Evolutionary conservation across 148 eudicot genomes (phyloP).

Genomic region (Rhododendron ferrugineum): DNA sequence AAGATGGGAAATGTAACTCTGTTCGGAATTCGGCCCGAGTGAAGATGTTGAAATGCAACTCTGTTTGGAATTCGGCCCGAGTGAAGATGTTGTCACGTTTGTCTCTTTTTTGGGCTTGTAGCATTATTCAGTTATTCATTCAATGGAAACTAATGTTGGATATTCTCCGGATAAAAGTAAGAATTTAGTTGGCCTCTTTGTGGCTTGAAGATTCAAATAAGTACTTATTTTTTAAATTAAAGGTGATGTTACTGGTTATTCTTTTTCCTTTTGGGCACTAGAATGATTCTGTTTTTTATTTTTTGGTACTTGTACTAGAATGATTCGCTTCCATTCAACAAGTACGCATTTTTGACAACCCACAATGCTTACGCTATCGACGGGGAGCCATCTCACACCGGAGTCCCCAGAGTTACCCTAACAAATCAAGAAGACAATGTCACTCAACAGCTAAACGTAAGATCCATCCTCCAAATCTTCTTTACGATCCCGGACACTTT

Average conservation of each 20-base stretch:
- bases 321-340: constrained; percentile 75
- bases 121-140: background rate
- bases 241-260: background rate
- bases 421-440: constrained; percentile 62
- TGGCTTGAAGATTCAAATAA: background rate
- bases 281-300: background rate
- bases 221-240: too few species aligned
- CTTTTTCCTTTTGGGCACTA: background rate
- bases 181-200: background rate
- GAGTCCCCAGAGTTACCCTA: constrained; percentile 46
- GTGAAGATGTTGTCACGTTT: background rate
- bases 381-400: constrained; percentile 49
- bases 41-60: background rate
- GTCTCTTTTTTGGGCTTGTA: background rate
- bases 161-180: background rate
- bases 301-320: background rate
- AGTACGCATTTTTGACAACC: constrained; percentile 73
- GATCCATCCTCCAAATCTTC: background rate
- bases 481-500: background rate
- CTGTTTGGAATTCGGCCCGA: background rate
- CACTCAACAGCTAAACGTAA: constrained; percentile 69
- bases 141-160: background rate
- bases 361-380: constrained; percentile 73
- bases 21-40: background rate
- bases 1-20: background rate